phyloP scores from a whole-genome alignment of 352 stramenopile genomes.

The Globisporangium yorkense region DNA sequence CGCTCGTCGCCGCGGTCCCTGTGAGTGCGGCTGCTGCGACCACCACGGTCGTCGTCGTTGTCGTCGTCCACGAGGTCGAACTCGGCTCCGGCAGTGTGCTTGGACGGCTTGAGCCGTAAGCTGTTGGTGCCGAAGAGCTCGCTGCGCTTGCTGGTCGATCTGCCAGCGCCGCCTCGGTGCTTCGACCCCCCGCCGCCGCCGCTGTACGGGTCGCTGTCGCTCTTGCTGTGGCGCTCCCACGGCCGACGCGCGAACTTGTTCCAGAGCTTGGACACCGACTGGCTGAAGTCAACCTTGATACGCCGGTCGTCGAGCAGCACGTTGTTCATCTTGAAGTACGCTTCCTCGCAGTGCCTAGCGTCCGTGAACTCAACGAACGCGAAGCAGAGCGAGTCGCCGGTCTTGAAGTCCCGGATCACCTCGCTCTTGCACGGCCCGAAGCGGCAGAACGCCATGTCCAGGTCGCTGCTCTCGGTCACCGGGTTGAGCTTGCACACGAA shows the following conservation, averaged over 20 bases:
- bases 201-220: slow-evolving; percentile 39
- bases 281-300: slow-evolving; percentile 96
- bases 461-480: slow-evolving; percentile 90
- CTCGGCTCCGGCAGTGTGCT: slow-evolving; percentile 3
- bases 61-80: slow-evolving; percentile 13
- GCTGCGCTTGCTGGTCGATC: slow-evolving; percentile 6
- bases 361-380: slow-evolving; percentile 98
- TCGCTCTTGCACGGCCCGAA: slow-evolving; percentile 89
- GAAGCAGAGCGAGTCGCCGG: slow-evolving; percentile 97
- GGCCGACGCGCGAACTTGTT: slow-evolving; percentile 78
- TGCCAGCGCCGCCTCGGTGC: not conserved
- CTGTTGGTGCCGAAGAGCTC: slow-evolving; percentile 21
- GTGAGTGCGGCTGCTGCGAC: not conserved
- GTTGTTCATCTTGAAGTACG: slow-evolving; percentile 99
- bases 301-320: slow-evolving; percentile 97
- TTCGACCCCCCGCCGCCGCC: not conserved
- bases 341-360: slow-evolving; percentile 91
- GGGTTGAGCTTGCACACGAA: slow-evolving; percentile 98
- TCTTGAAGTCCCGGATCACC: slow-evolving; percentile 97
- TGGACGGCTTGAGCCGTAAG: slow-evolving; percentile 39
- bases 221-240: slow-evolving; percentile 58
- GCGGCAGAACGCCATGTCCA: slow-evolving; percentile 93
- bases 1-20: not conserved
- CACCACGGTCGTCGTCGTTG: not conserved
- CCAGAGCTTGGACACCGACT: slow-evolving; percentile 98